Evolutionary conservation across 257 asterid species (phyloP), one percentile per base, ranked within the genome.

Genomic region (Solanum corneliomulleri): DNA sequence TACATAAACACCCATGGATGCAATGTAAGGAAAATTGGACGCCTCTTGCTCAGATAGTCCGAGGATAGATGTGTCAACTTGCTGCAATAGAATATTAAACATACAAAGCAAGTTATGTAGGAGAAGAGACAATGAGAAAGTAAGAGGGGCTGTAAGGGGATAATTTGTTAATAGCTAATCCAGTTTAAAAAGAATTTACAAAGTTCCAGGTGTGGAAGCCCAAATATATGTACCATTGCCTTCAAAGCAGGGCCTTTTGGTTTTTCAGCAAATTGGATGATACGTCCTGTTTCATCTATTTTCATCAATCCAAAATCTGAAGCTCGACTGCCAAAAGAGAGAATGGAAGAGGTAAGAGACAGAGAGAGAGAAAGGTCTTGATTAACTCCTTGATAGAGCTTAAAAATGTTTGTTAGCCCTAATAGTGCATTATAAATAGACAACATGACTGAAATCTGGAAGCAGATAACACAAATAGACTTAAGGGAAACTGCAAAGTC

Each of bases 1-100:
- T 41, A 93, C 98, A 72, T 97, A 97, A 49, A 97, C 98, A 8
- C 98, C 99, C 99, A 97, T 97, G 27, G 99, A 97, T 86, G 99
- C 99, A 87, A 96, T 93, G 91, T 96, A 96, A 5, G 98, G 99
- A 88, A 87, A 91, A 42, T 72, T 88, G 58, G 10, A 15, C 8
- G 99, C 97, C 85, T 95, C 97, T 82, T 89, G 89, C 69, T 70
- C 91, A 60, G 98, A 90, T 82, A 97, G 98, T 88, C 99, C 99
- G 15, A 96, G 93, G 58, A 93, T 35, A 42, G 99, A 96, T 60
- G 99, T 95, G 89, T 95, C 97, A 2, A 96, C 98, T 95, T 89
- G 94, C 99, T 97, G 95, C 88, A 89, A 41, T n/a, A 47, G 76
- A 90, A 87, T 62, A 84, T 75, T 56, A 92, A 31, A 89, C 39